A percentile compares a stretch with the other conserved stretches of the same genome.
Evolutionary conservation across 2,329 filamentous ascomycete genomes (phyloP).

Genomic region (Thelonectria discophora): DNA sequence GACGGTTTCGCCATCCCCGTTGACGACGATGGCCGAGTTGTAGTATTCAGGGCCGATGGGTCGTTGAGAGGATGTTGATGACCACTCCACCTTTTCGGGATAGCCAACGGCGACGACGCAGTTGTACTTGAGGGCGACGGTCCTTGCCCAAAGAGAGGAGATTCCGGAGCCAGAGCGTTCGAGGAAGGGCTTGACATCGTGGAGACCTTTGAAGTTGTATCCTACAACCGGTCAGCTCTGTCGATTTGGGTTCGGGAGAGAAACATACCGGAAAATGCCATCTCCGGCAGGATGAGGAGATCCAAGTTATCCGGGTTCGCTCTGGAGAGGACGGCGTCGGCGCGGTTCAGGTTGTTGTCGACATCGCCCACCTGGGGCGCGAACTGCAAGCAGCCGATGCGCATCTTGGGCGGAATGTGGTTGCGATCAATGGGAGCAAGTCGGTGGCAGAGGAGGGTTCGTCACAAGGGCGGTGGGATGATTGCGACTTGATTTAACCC

Average conservation of each 20-base stretch:
- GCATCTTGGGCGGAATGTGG: conserved; percentile 57
- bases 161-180: conserved; percentile 73
- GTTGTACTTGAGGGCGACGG: conserved; percentile 70
- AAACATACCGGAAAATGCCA: conserved; percentile 75
- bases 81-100: conserved; percentile 71
- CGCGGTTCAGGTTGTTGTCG: conserved; percentile 65
- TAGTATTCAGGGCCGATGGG: conserved; percentile 63
- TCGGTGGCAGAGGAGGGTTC: not conserved
- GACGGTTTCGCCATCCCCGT: conserved; percentile 65
- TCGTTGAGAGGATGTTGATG: conserved; percentile 50
- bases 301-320: conserved; percentile 66
- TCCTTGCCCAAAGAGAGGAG: conserved; percentile 75
- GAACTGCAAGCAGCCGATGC: conserved; percentile 76
- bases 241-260: not conserved
- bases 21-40: conserved; percentile 64
- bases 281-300: conserved; percentile 77
- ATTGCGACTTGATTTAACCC: not conserved
- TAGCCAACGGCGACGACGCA: conserved; percentile 78
- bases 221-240: conserved; percentile 53
- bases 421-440: too few species aligned
- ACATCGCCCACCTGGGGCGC: conserved; percentile 75
- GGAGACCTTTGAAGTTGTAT: conserved; percentile 79
- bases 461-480: not conserved
- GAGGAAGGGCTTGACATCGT: conserved; percentile 73
- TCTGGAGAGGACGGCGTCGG: conserved; percentile 59